Conservation (phyloP, 371 early-diverging fungal species). For the Mucor racemosus region DNA sequence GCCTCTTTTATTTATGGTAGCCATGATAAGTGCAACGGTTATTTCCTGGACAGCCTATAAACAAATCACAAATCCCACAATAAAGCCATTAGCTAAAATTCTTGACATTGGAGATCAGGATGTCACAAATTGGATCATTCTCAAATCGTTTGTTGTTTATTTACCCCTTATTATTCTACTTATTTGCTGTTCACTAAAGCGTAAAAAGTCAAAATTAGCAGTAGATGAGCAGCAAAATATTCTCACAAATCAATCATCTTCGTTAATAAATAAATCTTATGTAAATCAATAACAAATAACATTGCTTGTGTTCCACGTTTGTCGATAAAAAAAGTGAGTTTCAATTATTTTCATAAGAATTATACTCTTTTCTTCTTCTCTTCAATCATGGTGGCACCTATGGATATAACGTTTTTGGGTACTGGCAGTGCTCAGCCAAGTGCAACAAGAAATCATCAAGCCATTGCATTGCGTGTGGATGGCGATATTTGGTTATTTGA, state of each 20-base stretch:
- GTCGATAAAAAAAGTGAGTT: background rate
- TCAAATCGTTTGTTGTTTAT: conserved; percentile 7
- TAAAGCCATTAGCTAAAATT: background rate
- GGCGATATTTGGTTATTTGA: conserved; percentile 71
- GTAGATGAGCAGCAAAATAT: background rate
- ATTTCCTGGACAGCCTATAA: conserved; percentile 19
- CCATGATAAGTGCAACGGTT: conserved; percentile 10
- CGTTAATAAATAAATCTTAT: conserved; percentile 2
- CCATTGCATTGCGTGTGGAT: conserved; percentile 58
- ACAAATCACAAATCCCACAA: background rate
- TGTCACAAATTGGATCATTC: conserved; percentile 2
- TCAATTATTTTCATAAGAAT: background rate
- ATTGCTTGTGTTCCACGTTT: background rate
- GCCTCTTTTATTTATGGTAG: conserved; percentile 16
- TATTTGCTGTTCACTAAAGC: conserved; percentile 10
- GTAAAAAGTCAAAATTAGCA: background rate
- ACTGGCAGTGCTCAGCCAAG: conserved; percentile 78
- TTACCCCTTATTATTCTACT: conserved; percentile 13
- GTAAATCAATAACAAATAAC: background rate
- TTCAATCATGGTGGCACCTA: conserved; percentile 33
- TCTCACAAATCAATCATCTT: background rate
- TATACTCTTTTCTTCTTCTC: background rate
- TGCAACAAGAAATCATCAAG: conserved; percentile 70
- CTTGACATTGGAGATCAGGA: background rate
- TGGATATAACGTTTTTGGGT: conserved; percentile 68